These are phyloP conservation scores for Nannochloropsis gaditana DNA, from an alignment of 108 stramenopile genomes.

Conservation along the genomic window DNA sequence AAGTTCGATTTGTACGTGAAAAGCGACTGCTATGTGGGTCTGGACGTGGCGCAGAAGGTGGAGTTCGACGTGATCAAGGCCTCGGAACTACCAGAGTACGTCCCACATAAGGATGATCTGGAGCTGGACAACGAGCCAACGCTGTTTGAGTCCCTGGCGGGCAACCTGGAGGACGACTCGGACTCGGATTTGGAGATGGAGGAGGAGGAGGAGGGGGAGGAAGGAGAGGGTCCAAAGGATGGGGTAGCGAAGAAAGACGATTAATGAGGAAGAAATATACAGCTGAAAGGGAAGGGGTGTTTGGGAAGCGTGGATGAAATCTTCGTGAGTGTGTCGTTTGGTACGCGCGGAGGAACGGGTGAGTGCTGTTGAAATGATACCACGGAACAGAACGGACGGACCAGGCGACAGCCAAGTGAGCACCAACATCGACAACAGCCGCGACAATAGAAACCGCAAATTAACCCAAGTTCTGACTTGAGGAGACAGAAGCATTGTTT, in stretches of 20 bases:
- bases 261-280: background rate
- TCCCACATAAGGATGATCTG: slow-evolving; percentile 91
- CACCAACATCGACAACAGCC: too few species aligned
- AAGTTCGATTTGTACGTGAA: slow-evolving; percentile 51
- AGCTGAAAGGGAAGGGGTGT: too few species aligned
- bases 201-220: slow-evolving; percentile 48
- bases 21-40: slow-evolving; percentile 86
- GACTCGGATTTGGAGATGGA: slow-evolving; percentile 70
- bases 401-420: too few species aligned
- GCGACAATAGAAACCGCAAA: too few species aligned
- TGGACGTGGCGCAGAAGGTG: slow-evolving; percentile 73
- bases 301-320: too few species aligned
- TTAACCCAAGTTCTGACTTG: too few species aligned
- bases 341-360: too few species aligned
- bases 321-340: too few species aligned
- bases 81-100: slow-evolving; percentile 80
- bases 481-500: too few species aligned
- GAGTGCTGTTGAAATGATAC: too few species aligned
- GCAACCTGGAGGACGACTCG: slow-evolving; percentile 75
- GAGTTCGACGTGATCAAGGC: slow-evolving; percentile 70
- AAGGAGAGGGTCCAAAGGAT: slow-evolving; percentile 25
- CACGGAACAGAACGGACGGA: too few species aligned
- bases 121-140: slow-evolving; percentile 96
- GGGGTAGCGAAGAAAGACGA: slow-evolving; percentile 47
- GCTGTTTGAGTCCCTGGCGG: slow-evolving; percentile 89